A percentile compares a stretch with the other conserved stretches of the same genome.
Conservation (phyloP, 345 rosid species). For the Salix purpurea region DNA sequence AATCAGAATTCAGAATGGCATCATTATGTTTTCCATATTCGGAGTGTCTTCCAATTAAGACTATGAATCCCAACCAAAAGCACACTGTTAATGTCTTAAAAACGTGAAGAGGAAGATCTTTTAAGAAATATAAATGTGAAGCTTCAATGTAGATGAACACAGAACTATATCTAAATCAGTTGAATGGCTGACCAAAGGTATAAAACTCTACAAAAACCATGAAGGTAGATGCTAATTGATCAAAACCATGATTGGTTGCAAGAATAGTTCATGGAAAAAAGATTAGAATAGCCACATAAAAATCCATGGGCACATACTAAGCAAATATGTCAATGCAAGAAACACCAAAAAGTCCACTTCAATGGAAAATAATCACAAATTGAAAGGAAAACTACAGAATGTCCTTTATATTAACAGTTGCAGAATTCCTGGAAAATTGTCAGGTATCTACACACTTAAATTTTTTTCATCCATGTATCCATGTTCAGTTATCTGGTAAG, state of each 20-base stretch:
- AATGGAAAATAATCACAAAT: neutral
- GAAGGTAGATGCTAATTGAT: neutral
- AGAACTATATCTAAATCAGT: neutral
- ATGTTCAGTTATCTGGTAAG: neutral
- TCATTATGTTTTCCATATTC: neutral
- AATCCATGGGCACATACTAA: neutral
- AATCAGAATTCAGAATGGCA: slow-evolving; percentile 1
- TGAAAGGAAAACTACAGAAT: neutral
- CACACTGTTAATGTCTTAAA: neutral
- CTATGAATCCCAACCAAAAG: neutral
- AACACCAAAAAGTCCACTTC: neutral
- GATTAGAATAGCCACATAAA: neutral
- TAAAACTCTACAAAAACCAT: neutral
- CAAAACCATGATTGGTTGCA: neutral
- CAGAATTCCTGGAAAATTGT: slow-evolving; percentile 1
- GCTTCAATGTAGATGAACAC: neutral
- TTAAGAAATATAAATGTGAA: neutral
- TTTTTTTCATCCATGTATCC: neutral
- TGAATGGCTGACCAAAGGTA: neutral
- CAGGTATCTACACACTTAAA: neutral
- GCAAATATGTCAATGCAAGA: neutral
- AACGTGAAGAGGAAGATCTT: neutral
- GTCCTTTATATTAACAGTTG: neutral
- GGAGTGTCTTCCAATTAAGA: neutral
- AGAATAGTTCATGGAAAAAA: neutral